phyloP scores from a whole-genome alignment of 345 rosid species.

The Citropsis articulata region DNA sequence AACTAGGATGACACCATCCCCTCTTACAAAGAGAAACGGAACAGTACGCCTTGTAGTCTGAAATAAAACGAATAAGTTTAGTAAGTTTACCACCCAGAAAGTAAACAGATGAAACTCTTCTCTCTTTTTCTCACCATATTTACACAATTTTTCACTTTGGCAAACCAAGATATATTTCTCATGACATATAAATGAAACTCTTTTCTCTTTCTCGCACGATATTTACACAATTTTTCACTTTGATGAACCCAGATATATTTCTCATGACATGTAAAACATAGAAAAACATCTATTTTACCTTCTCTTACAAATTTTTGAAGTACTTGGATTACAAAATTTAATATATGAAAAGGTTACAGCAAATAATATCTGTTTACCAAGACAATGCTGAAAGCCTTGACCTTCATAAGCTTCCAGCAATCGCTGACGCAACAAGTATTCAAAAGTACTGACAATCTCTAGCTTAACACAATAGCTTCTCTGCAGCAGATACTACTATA shows the following conservation, averaged over 20 bases:
- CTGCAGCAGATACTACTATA: not conserved
- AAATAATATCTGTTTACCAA: not conserved
- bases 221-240: not conserved
- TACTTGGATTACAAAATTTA: not conserved
- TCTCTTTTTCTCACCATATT: not conserved
- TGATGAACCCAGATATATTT: not conserved
- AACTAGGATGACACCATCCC: slow-evolving; percentile 98
- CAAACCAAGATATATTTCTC: not conserved
- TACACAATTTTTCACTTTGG: not conserved
- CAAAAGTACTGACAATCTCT: not conserved
- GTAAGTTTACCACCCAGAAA: not conserved
- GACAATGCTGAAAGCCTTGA: not conserved
- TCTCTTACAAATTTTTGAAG: not conserved
- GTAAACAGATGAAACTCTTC: not conserved
- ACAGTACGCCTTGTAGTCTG: slow-evolving; percentile 85
- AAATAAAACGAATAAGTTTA: slow-evolving; percentile 14
- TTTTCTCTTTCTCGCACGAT: not conserved
- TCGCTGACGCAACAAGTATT: not conserved
- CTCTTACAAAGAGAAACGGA: slow-evolving; percentile 93
- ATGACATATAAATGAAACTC: not conserved
- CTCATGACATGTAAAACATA: not conserved
- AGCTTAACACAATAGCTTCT: not conserved
- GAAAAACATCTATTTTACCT: not conserved
- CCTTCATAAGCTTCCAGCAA: not conserved
- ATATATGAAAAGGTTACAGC: not conserved